Evolutionary conservation across 2,329 filamentous ascomycete genomes (phyloP), one percentile per base, ranked within the genome.

Genomic region (Ceratocystiopsis brevicomis): DNA sequence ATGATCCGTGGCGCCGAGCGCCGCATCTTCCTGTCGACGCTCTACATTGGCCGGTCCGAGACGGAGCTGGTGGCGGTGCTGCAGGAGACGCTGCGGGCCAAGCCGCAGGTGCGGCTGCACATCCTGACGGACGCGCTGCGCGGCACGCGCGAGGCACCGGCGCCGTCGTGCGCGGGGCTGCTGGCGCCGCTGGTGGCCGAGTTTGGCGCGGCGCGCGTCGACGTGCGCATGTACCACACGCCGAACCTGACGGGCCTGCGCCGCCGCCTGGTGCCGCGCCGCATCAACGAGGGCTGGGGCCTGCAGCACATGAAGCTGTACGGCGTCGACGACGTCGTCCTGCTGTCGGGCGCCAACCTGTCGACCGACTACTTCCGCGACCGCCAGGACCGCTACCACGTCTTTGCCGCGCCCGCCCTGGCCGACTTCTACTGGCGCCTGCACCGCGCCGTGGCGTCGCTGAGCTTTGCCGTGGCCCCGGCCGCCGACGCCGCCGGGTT

Each of bases 281-380:
- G 90, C 17, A 88, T 98, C 57, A 98, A 98, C 52, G 90, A 98
- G 62, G 90, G 90, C 16, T 98, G 90, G 90, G 90, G 90, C 1
- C 62, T 98, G 48, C 90, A 98, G 57, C 90, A 98, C 57, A 98
- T 98, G 88, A 98, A 98, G 68, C 67, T 98, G 0, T 98, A 98
- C 53, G 90, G 90, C 0, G 66, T 94, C 18, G 90, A 98, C 53
- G 86, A 98, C 54, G 86, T 94, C 59, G 81, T 98, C 45, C 88
- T 98, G 50, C 74, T 98, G 53, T 93, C 87, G 9, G 87, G 86
- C 9, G 90, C 90, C 15, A 98, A 98, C 52, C 64, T 98, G 8
- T 94, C 85, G 0, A 74, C 71, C 38, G 88, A 98, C 56, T 98
- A 98, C 61, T 98, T 98, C 54, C 94, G 86, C 36, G 90, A 96